phyloP scores from a whole-genome alignment of 2,329 filamentous ascomycete genomes.

The Apiospora pterosperma region DNA sequence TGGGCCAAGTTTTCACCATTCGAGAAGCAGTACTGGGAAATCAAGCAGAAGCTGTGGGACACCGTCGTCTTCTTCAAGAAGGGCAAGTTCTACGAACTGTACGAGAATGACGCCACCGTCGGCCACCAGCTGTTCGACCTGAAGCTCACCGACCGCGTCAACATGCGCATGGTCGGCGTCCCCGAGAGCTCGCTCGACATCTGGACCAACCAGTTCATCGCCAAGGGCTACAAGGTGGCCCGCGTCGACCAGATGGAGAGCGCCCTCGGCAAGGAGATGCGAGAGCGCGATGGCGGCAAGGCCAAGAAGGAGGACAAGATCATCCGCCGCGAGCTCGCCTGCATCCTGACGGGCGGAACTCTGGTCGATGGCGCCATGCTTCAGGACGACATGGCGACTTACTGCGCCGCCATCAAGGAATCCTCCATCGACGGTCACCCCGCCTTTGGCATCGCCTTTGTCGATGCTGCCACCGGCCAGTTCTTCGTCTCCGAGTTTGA shows the following conservation, averaged over 20 bases:
- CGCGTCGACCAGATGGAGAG: constrained; percentile 96
- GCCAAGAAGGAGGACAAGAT: constrained; percentile 81
- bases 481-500: constrained; percentile 91
- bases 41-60: constrained; percentile 97
- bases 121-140: constrained; percentile 96
- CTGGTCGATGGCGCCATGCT: constrained; percentile 96
- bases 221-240: constrained; percentile 96
- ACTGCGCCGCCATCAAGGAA: constrained; percentile 93
- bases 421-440: constrained; percentile 69
- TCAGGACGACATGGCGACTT: constrained; percentile 95
- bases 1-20: constrained; percentile 87
- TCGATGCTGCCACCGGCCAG: constrained; percentile 92
- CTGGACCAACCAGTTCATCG: constrained; percentile 98
- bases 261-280: constrained; percentile 95
- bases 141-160: constrained; percentile 95
- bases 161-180: constrained; percentile 99
- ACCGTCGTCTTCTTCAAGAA: constrained; percentile 99
- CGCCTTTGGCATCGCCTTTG: constrained; percentile 87
- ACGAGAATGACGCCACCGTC: constrained; percentile 95
- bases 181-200: constrained; percentile 93
- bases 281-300: constrained; percentile 74
- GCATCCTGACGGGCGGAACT: constrained; percentile 87
- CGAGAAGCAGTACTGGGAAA: constrained; percentile 98
- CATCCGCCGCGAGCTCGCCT: constrained; percentile 85
- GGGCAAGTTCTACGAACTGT: constrained; percentile 98